Conservation (phyloP, 2,329 filamentous ascomycete species). For the Colletotrichum orchidophilum region DNA sequence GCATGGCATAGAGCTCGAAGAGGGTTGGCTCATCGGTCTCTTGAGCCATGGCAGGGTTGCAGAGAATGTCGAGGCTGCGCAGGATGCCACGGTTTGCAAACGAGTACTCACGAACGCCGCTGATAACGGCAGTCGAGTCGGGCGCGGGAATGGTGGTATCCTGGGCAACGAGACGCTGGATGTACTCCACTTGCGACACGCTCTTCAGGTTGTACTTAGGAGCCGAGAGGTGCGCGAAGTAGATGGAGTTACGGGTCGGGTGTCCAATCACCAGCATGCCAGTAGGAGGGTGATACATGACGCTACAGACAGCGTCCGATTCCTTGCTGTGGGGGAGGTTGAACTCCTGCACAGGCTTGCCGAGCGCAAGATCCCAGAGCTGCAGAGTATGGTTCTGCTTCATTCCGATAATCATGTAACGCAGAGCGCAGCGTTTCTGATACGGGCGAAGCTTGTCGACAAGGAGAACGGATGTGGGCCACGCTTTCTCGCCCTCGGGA, state of each 20-base stretch:
- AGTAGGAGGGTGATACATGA: slow-evolving; percentile 90
- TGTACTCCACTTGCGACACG: slow-evolving; percentile 88
- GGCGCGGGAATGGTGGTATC: slow-evolving; percentile 81
- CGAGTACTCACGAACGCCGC: slow-evolving; percentile 94
- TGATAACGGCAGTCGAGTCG: slow-evolving; percentile 96
- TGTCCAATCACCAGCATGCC: slow-evolving; percentile 96
- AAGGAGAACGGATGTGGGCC: slow-evolving; percentile 95
- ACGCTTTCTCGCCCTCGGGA: slow-evolving; percentile 89
- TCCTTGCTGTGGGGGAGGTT: slow-evolving; percentile 96
- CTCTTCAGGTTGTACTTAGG: slow-evolving; percentile 88
- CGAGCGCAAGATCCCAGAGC: slow-evolving; percentile 95
- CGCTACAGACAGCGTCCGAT: slow-evolving; percentile 96
- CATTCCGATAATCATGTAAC: slow-evolving; percentile 97
- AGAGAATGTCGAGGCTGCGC: slow-evolving; percentile 89
- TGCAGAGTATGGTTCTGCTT: slow-evolving; percentile 99
- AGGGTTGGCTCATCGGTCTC: slow-evolving; percentile 76
- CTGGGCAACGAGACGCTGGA: slow-evolving; percentile 78
- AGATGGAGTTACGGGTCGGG: slow-evolving; percentile 95
- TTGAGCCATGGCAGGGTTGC: slow-evolving; percentile 71
- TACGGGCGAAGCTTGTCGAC: slow-evolving; percentile 96
- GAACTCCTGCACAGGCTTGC: slow-evolving; percentile 96
- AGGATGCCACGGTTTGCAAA: slow-evolving; percentile 87
- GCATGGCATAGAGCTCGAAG: slow-evolving; percentile 97
- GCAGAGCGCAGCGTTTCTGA: slow-evolving; percentile 85
- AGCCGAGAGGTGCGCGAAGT: slow-evolving; percentile 94